A percentile compares a stretch with the other conserved stretches of the same genome.
Evolutionary conservation across 2,329 filamentous ascomycete genomes (phyloP).

Genomic region (Colletotrichum costaricense): DNA sequence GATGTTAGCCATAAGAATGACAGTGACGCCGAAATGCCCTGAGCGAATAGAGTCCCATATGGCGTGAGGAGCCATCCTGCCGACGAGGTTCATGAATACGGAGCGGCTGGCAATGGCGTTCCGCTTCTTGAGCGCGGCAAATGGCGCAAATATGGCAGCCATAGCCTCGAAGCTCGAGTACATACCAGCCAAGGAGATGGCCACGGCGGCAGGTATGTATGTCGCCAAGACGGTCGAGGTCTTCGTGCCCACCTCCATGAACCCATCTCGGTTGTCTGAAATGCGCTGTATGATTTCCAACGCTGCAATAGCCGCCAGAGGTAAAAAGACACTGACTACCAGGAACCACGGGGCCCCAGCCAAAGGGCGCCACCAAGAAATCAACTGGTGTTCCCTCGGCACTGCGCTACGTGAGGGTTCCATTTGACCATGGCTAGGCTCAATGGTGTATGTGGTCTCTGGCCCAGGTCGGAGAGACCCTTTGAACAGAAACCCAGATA

Average conservation of each 20-base stretch:
- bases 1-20: constrained; percentile 39
- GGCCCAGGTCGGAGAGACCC: neutral
- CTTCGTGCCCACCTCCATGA: constrained; percentile 35
- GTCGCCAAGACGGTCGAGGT: constrained; percentile 42
- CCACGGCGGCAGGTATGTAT: constrained; percentile 40
- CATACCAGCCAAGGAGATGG: constrained; percentile 36
- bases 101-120: constrained; percentile 36
- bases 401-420: neutral
- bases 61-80: constrained; percentile 39
- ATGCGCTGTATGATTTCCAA: constrained; percentile 40
- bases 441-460: constrained; percentile 1
- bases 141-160: constrained; percentile 40
- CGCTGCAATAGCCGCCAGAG: constrained; percentile 37
- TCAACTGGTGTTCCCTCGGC: neutral
- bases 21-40: constrained; percentile 39
- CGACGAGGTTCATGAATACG: constrained; percentile 38
- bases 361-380: constrained; percentile 39
- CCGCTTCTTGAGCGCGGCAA: constrained; percentile 37
- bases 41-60: constrained; percentile 36
- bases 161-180: constrained; percentile 38
- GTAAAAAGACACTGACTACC: constrained; percentile 39
- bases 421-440: neutral
- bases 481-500: constrained; percentile 1
- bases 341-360: constrained; percentile 40
- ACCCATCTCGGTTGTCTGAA: constrained; percentile 41